Percentiles rank a stretch among this genome's conserved stretches.
Evolutionary conservation across 1,139 yeast species (phyloP).

Genomic region (Debaryomycetaceae sp.): DNA sequence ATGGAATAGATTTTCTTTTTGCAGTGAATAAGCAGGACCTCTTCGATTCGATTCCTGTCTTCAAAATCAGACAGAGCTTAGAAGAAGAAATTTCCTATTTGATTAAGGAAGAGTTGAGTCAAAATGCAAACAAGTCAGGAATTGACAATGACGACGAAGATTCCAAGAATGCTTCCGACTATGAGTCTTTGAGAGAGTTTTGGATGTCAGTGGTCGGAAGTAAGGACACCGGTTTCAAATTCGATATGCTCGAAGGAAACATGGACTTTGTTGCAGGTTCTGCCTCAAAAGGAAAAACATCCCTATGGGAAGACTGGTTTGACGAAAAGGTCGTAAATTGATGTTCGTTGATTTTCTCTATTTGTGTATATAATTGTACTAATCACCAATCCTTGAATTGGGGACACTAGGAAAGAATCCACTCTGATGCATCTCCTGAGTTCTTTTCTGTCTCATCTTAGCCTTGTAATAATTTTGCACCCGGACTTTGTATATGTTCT

Average conservation of each 20-base stretch:
- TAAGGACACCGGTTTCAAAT: conserved; percentile 41
- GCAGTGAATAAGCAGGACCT: conserved; percentile 83
- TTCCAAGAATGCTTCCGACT: conserved; percentile 18
- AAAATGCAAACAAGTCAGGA: conserved; percentile 15
- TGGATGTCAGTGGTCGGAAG: conserved; percentile 48
- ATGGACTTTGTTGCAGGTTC: conserved; percentile 72
- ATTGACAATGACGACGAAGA: conserved; percentile 36
- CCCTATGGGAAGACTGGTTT: conserved; percentile 73
- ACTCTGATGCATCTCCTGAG: conserved; percentile 39
- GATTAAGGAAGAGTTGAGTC: conserved; percentile 41
- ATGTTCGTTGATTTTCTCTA: conserved; percentile 6
- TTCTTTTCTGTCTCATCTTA: conserved; percentile 33
- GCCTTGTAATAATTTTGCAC: conserved; percentile 27
- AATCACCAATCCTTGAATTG: conserved; percentile 9
- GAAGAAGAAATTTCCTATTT: conserved; percentile 63
- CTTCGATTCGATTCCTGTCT: conserved; percentile 74
- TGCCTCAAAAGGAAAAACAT: conserved; percentile 52
- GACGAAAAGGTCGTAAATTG: conserved; percentile 66
- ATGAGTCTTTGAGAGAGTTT: conserved; percentile 31
- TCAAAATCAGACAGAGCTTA: conserved; percentile 53
- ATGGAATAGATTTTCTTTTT: conserved; percentile 67
- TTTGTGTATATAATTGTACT: not conserved
- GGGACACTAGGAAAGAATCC: conserved; percentile 60
- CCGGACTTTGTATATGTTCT: conserved; percentile 52
- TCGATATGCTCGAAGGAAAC: conserved; percentile 69